Evolutionary conservation across 257 asterid species (phyloP).

Genomic region (Solanum sitiens): DNA sequence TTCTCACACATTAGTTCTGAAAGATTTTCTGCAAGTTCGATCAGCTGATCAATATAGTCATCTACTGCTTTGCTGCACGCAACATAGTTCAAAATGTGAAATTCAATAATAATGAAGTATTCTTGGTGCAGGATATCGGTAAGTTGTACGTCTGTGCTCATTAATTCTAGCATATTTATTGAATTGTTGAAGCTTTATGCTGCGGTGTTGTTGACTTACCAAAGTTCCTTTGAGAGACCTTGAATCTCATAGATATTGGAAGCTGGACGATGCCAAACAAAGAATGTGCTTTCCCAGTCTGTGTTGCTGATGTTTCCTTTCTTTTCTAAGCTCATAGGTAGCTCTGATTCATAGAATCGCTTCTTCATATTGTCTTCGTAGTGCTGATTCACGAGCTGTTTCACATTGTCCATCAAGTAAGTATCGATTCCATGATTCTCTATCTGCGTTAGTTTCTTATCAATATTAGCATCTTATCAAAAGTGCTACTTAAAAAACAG

Average conservation of each 20-base stretch:
- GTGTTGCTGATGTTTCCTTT: slow-evolving; percentile 17
- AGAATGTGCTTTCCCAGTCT: slow-evolving; percentile 81
- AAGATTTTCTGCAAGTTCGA: slow-evolving; percentile 57
- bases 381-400: slow-evolving; percentile 45
- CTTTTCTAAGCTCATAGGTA: slow-evolving; percentile 38
- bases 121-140: background rate
- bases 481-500: background rate
- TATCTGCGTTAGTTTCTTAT: slow-evolving; percentile 38
- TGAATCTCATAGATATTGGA: slow-evolving; percentile 44
- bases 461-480: background rate
- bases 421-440: slow-evolving; percentile 68
- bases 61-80: slow-evolving; percentile 50
- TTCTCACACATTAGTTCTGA: slow-evolving; percentile 73
- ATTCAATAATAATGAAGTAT: background rate
- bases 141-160: background rate
- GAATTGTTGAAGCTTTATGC: background rate
- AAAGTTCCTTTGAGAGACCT: slow-evolving; percentile 38
- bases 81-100: background rate
- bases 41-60: slow-evolving; percentile 53
- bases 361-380: slow-evolving; percentile 51
- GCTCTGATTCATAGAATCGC: slow-evolving; percentile 36
- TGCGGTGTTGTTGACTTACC: slow-evolving; percentile 24
- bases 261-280: slow-evolving; percentile 61
- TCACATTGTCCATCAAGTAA: slow-evolving; percentile 57
- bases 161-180: background rate